Evolutionary conservation across 257 asterid species (phyloP).

Genomic region (Solanum habrochaites): DNA sequence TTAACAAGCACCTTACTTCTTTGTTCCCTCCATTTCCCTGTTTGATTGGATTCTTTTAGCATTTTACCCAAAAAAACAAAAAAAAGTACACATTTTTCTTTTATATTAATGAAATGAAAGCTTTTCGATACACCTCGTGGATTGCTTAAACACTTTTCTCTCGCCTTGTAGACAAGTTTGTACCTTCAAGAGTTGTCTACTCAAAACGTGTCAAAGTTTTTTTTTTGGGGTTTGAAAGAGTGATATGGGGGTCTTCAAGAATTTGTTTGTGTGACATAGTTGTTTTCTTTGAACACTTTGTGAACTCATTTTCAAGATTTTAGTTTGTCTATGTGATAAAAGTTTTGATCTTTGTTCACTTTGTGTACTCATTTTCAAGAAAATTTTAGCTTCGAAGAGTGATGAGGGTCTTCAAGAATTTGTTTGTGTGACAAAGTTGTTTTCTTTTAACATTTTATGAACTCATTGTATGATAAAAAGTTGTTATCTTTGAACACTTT

Average conservation of each 20-base stretch:
- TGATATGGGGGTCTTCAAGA: constrained; percentile 33
- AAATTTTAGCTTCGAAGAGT: not conserved
- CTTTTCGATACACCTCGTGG: not conserved
- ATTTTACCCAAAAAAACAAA: not conserved
- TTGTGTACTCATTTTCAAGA: not conserved
- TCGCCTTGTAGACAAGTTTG: not conserved
- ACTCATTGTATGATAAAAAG: not conserved
- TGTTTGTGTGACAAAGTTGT: not conserved
- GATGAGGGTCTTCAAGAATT: constrained; percentile 22
- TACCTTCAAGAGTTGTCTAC: not conserved
- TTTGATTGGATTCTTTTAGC: constrained; percentile 8
- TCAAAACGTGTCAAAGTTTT: not conserved
- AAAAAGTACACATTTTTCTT: not conserved
- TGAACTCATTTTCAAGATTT: not conserved
- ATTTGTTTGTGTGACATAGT: not conserved
- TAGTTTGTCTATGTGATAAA: not conserved
- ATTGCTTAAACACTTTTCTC: not conserved
- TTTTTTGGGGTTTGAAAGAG: not conserved
- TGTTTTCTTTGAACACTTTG: not conserved
- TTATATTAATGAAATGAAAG: not conserved
- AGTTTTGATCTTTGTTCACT: not conserved
- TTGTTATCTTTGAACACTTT: not conserved
- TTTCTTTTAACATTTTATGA: not conserved
- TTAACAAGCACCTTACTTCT: constrained; percentile 4
- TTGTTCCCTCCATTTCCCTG: constrained; percentile 14